A percentile compares a stretch with the other conserved stretches of the same genome.
These are phyloP conservation scores for Orbilia oligospora DNA, from an alignment of 2,329 filamentous ascomycete species.

Conservation along the genomic window DNA sequence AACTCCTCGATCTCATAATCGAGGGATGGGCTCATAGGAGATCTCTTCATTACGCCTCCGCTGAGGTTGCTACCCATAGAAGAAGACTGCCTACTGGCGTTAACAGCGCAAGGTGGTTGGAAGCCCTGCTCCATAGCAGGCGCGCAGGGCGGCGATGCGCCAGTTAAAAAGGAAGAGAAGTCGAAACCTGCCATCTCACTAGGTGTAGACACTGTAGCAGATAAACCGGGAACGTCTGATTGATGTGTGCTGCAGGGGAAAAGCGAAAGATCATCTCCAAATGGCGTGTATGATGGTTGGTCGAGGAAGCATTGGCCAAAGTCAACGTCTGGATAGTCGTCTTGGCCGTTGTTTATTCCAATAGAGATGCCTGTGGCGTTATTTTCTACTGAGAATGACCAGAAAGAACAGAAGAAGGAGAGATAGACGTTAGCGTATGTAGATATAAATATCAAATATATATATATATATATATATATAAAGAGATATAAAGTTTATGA, in stretches of 20 bases:
- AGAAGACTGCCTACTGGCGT: constrained; percentile 57
- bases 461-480: constrained; percentile 7
- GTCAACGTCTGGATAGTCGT: constrained; percentile 61
- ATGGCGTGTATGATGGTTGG: constrained; percentile 58
- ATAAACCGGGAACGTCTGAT: constrained; percentile 60
- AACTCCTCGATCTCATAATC: constrained; percentile 59
- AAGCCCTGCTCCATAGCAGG: constrained; percentile 42
- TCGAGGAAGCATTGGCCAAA: constrained; percentile 61
- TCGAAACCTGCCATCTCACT: constrained; percentile 61
- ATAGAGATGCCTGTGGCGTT: constrained; percentile 60
- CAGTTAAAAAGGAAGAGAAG: constrained; percentile 59
- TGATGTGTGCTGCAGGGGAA: constrained; percentile 60
- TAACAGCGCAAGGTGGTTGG: constrained; percentile 51
- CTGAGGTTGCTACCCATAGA: constrained; percentile 58
- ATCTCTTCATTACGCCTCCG: constrained; percentile 52
- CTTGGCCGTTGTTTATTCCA: constrained; percentile 55
- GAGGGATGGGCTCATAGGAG: constrained; percentile 56
- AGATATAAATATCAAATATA: constrained; percentile 14
- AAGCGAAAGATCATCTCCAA: constrained; percentile 58
- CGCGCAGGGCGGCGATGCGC: constrained; percentile 58
- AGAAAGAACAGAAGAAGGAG: constrained; percentile 9
- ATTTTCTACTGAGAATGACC: constrained; percentile 41
- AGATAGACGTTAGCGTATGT: constrained; percentile 37
- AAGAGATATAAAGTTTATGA: constrained; percentile 10
- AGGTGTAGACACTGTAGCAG: constrained; percentile 57